Evolutionary conservation across 2,329 filamentous ascomycete genomes (phyloP).

Genomic region (Xylaria sp.): DNA sequence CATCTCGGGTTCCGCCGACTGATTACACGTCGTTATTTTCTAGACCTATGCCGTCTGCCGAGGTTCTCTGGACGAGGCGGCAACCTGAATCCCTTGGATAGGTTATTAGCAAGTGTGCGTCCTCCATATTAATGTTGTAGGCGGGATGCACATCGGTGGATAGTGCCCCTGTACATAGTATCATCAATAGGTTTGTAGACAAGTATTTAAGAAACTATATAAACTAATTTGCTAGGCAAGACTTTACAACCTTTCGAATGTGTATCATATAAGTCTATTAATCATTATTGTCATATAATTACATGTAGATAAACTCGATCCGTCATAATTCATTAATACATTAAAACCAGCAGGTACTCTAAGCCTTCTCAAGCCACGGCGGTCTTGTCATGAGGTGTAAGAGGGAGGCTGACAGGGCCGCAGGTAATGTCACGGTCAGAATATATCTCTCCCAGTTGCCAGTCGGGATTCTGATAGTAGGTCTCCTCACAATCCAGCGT

Average conservation of each 20-base stretch:
- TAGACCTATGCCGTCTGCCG: slow-evolving; percentile 43
- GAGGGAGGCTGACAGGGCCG: slow-evolving; percentile 36
- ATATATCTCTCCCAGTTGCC: slow-evolving; percentile 49
- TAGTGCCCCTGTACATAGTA: too few relatives aligned
- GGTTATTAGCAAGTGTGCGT: too few relatives aligned
- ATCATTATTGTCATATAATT: slow-evolving; percentile 7
- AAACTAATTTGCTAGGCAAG: too few relatives aligned
- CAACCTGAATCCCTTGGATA: not conserved
- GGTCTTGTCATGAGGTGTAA: slow-evolving; percentile 44
- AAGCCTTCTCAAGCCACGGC: slow-evolving; percentile 42
- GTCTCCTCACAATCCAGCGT: slow-evolving; percentile 45
- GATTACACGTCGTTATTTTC: slow-evolving; percentile 63
- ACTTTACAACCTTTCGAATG: too few relatives aligned
- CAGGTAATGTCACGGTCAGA: slow-evolving; percentile 45
- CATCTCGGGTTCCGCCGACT: slow-evolving; percentile 62
- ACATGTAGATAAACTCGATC: not conserved
- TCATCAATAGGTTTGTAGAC: too few relatives aligned
- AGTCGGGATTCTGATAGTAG: slow-evolving; percentile 47
- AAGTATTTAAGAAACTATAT: too few relatives aligned
- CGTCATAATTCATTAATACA: not conserved
- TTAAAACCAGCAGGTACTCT: not conserved
- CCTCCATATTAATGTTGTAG: too few relatives aligned
- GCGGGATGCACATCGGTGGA: too few relatives aligned
- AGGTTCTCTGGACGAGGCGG: slow-evolving; percentile 40
- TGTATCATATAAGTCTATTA: slow-evolving; percentile 1